phyloP scores from a whole-genome alignment of 2,329 filamentous ascomycete species.

The Diaporthe destruens region DNA sequence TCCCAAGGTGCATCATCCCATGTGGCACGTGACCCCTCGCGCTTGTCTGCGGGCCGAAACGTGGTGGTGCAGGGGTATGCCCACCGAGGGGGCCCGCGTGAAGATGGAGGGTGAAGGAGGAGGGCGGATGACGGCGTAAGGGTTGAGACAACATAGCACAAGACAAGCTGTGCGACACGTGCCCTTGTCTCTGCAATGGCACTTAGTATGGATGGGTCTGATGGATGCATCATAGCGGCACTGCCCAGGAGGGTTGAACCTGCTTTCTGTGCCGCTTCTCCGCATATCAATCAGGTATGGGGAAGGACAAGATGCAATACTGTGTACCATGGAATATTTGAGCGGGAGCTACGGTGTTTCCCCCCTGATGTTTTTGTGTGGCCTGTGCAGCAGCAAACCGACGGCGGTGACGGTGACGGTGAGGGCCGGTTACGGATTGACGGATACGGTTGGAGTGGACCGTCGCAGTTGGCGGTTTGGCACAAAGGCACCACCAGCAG shows the following conservation, averaged over 20 bases:
- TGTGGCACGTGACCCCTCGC: constrained; percentile 10
- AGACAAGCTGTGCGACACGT: constrained; percentile 28
- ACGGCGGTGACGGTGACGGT: neutral
- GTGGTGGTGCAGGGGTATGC: constrained; percentile 16
- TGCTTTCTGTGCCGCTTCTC: neutral
- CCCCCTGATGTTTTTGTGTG: constrained; percentile 3
- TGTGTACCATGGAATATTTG: neutral
- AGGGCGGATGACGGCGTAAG: constrained; percentile 16
- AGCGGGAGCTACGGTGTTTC: neutral
- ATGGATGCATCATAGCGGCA: neutral
- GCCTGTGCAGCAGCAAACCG: constrained; percentile 12
- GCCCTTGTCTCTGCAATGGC: neutral
- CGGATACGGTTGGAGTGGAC: neutral
- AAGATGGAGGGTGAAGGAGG: neutral
- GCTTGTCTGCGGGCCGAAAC: constrained; percentile 29
- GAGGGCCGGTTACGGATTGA: neutral
- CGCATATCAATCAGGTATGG: neutral
- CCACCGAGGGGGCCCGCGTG: neutral
- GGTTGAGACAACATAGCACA: constrained; percentile 21
- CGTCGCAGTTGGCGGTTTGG: too few relatives aligned
- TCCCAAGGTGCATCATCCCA: constrained; percentile 16
- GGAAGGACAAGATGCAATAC: neutral
- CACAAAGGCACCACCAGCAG: neutral
- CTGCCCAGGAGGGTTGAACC: too few relatives aligned
- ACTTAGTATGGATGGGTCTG: neutral